These are phyloP conservation scores for Metarhizium humberi DNA, from an alignment of 2,329 filamentous ascomycete genomes.

Conservation along the genomic window DNA sequence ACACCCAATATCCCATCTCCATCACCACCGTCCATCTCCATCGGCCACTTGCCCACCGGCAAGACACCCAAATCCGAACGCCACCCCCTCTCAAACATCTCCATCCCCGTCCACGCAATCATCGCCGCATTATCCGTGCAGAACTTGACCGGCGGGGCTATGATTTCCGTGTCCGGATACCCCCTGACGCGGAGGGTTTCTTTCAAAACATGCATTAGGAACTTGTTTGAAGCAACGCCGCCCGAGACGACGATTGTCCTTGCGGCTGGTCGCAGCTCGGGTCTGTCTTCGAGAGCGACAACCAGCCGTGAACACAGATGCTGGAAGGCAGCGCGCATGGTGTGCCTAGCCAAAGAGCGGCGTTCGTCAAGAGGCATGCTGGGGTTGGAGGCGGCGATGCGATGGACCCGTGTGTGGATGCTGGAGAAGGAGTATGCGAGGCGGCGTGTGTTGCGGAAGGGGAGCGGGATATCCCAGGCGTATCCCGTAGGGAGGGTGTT, in stretches of 20 bases:
- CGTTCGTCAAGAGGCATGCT: constrained; percentile 50
- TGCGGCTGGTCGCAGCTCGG: constrained; percentile 20
- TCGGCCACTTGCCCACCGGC: constrained; percentile 61
- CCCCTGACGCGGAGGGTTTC: constrained; percentile 55
- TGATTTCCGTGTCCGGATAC: constrained; percentile 48
- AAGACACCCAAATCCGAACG: constrained; percentile 49
- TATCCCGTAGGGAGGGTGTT: constrained; percentile 27
- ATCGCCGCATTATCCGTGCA: constrained; percentile 97
- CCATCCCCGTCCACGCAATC: constrained; percentile 88
- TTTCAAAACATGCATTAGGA: constrained; percentile 58
- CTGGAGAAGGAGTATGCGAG: constrained; percentile 67
- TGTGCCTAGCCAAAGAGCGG: constrained; percentile 57
- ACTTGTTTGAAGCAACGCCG: constrained; percentile 81
- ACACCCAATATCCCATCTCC: constrained; percentile 54
- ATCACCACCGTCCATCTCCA: constrained; percentile 49
- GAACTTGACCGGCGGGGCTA: constrained; percentile 65
- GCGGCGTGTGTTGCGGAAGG: constrained; percentile 47
- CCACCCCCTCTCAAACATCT: constrained; percentile 82
- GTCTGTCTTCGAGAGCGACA: constrained; percentile 45
- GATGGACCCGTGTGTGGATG: constrained; percentile 45
- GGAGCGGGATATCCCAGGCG: constrained; percentile 59
- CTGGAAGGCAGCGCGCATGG: constrained; percentile 78
- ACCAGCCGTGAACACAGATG: constrained; percentile 71
- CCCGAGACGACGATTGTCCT: constrained; percentile 71
- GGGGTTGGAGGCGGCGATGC: constrained; percentile 30